These are phyloP conservation scores for Tuber brumale DNA, from an alignment of 495 filamentous ascomycete species.

Conservation along the genomic window DNA sequence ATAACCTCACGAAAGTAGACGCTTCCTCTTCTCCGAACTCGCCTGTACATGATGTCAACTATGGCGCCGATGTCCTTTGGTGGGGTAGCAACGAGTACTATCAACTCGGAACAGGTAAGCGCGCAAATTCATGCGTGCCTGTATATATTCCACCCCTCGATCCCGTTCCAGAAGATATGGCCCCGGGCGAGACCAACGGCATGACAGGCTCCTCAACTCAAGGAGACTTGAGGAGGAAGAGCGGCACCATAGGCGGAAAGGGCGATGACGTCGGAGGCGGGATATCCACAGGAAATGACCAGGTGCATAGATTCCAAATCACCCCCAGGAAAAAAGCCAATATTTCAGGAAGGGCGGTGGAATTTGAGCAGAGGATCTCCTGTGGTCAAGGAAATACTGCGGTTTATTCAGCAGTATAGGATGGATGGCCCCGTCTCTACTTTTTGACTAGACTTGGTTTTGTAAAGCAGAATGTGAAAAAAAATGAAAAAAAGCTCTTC, in stretches of 20 bases:
- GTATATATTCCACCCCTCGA: constrained; percentile 73
- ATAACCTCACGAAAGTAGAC: constrained; percentile 63
- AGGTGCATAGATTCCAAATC: constrained; percentile 72
- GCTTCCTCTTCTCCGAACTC: constrained; percentile 48
- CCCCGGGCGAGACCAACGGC: constrained; percentile 5
- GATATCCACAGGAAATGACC: constrained; percentile 51
- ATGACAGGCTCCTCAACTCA: constrained; percentile 30
- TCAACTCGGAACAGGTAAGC: constrained; percentile 84
- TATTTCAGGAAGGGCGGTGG: constrained; percentile 57
- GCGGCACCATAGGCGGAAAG: constrained; percentile 29
- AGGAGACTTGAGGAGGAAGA: constrained; percentile 14
- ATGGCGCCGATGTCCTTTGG: constrained; percentile 77
- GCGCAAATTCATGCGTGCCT: constrained; percentile 68
- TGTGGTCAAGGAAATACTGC: constrained; percentile 80
- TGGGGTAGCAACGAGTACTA: constrained; percentile 94
- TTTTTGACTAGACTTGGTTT: neutral
- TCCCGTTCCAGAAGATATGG: constrained; percentile 43
- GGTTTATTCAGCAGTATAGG: constrained; percentile 53
- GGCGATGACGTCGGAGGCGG: constrained; percentile 46
- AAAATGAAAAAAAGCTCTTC: neutral
- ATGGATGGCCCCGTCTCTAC: neutral
- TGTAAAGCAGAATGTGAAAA: neutral
- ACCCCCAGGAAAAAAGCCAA: constrained; percentile 67
- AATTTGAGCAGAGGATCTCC: constrained; percentile 78
- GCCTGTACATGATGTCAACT: constrained; percentile 62